A percentile compares a stretch with the other conserved stretches of the same genome.
These are phyloP conservation scores for Talaromyces sp. DNA, from an alignment of 2,329 filamentous ascomycete genomes.

Conservation along the genomic window DNA sequence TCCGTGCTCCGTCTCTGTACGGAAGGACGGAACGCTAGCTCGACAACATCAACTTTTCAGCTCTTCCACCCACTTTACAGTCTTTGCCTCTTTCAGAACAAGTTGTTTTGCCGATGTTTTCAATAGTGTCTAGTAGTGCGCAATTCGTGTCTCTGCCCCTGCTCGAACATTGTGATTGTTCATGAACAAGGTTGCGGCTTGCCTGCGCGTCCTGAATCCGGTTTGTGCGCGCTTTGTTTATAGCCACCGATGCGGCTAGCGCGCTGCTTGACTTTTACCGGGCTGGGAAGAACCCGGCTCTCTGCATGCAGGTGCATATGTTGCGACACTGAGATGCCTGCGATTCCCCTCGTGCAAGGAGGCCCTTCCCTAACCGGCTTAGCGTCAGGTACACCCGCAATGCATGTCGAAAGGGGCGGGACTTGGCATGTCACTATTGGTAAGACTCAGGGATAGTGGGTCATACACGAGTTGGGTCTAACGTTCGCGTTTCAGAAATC, in stretches of 20 bases:
- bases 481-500: neutral
- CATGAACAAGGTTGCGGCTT: too few relatives aligned
- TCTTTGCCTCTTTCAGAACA: neutral
- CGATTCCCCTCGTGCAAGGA: neutral
- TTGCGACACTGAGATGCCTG: neutral
- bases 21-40: neutral
- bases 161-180: neutral
- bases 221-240: neutral
- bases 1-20: neutral
- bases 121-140: neutral
- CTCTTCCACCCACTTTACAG: neutral
- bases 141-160: neutral
- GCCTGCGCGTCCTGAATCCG: neutral
- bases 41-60: neutral
- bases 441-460: neutral
- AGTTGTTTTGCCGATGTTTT: neutral
- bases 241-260: neutral
- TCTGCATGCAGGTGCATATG: neutral
- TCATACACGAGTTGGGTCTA: neutral
- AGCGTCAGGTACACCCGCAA: slow-evolving; percentile 1
- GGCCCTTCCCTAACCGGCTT: neutral
- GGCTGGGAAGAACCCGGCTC: neutral
- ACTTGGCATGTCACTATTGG: neutral
- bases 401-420: neutral
- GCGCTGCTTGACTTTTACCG: neutral